phyloP scores from a whole-genome alignment of 129 eudicot genomes.

The Sambucus nigra region DNA sequence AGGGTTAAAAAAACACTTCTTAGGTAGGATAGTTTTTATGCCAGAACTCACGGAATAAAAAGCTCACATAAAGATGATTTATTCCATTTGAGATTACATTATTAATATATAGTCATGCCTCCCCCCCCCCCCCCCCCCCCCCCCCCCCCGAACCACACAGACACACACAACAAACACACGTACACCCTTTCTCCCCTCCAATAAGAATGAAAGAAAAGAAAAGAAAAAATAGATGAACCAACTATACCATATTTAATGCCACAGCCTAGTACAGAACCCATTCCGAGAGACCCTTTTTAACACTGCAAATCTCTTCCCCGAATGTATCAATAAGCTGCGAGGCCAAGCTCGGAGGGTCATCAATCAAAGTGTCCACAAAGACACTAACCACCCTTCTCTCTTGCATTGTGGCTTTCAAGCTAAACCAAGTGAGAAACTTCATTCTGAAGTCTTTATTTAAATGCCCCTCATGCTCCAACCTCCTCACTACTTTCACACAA shows the following conservation, averaged over 20 bases:
- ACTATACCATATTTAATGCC: conserved; percentile 8
- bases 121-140: too few relatives aligned
- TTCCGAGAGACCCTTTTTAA: conserved; percentile 6
- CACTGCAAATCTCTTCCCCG: conserved; percentile 43
- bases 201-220: too few relatives aligned
- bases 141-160: too few relatives aligned
- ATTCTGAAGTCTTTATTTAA: conserved; percentile 46
- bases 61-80: too few relatives aligned
- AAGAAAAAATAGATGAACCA: too few relatives aligned
- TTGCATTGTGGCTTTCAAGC: conserved; percentile 59
- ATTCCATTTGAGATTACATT: too few relatives aligned
- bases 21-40: too few relatives aligned
- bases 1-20: too few relatives aligned
- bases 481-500: conserved; percentile 42
- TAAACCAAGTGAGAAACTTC: conserved; percentile 72
- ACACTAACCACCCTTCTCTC: conserved; percentile 53
- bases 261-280: conserved; percentile 20
- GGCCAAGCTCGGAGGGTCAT: conserved; percentile 63
- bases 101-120: too few relatives aligned
- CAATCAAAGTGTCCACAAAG: conserved; percentile 48
- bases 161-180: too few relatives aligned
- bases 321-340: conserved; percentile 65
- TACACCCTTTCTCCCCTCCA: too few relatives aligned
- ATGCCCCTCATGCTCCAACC: conserved; percentile 49
- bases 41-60: too few relatives aligned